Percentiles rank a stretch among this genome's conserved stretches.
These are phyloP conservation scores for Imleria badia DNA, from an alignment of 768 basidiomycete genomes.

Conservation along the genomic window DNA sequence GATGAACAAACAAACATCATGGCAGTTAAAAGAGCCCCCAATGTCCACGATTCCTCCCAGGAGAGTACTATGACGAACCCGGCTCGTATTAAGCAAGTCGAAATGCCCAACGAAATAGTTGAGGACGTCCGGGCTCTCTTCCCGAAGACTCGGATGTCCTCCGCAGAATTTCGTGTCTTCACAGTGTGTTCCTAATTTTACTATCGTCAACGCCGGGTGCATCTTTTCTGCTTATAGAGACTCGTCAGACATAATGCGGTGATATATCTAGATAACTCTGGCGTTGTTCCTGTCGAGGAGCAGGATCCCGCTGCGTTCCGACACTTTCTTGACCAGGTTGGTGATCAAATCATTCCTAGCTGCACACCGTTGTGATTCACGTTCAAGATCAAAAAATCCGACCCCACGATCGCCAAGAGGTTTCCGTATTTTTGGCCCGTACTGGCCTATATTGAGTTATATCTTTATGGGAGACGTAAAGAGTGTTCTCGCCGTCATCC, in stretches of 20 bases:
- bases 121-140: not conserved
- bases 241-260: not conserved
- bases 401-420: slow-evolving; percentile 10
- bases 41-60: too few relatives aligned
- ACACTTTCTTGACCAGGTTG: slow-evolving; percentile 16
- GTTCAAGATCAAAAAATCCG: slow-evolving; percentile 9
- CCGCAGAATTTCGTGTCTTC: not conserved
- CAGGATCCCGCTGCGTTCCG: slow-evolving; percentile 8
- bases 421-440: slow-evolving; percentile 18
- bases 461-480: slow-evolving; percentile 1
- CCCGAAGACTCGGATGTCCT: not conserved
- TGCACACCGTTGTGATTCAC: not conserved
- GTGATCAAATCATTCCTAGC: not conserved
- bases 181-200: slow-evolving; percentile 4
- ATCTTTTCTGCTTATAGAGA: not conserved
- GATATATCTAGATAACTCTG: not conserved
- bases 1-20: slow-evolving; percentile 5
- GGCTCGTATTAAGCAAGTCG: not conserved
- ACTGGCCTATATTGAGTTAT: slow-evolving; percentile 13
- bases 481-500: too few relatives aligned
- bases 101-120: slow-evolving; percentile 12
- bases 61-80: not conserved
- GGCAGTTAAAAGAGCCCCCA: slow-evolving; percentile 1
- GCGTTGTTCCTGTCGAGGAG: slow-evolving; percentile 1
- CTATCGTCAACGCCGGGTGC: not conserved